Evolutionary conservation across 1,139 yeast genomes (phyloP).

Genomic region (Yamadazyma triangularis): DNA sequence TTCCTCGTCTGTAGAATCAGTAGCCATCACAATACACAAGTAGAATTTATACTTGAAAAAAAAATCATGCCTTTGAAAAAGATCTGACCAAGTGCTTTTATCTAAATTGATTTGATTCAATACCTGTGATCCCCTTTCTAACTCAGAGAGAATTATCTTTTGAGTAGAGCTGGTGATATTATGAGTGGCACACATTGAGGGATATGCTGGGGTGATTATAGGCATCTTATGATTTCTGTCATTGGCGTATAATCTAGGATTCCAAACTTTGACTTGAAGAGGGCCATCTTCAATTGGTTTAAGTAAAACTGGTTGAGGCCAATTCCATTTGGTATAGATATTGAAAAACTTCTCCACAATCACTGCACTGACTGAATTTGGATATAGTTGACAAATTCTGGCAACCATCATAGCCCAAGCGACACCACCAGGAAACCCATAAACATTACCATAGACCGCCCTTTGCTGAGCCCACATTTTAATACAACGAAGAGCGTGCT

Average conservation of each 20-base stretch:
- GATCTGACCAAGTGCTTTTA: slow-evolving; percentile 65
- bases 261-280: slow-evolving; percentile 93
- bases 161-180: slow-evolving; percentile 88
- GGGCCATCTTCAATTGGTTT: slow-evolving; percentile 97
- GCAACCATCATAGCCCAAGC: slow-evolving; percentile 99
- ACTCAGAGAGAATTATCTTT: slow-evolving; percentile 68
- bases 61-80: slow-evolving; percentile 75
- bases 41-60: slow-evolving; percentile 83
- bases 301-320: slow-evolving; percentile 97
- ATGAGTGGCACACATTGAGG: slow-evolving; percentile 99
- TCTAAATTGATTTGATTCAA: slow-evolving; percentile 67
- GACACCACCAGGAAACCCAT: slow-evolving; percentile 99
- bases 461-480: slow-evolving; percentile 96
- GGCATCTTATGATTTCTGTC: slow-evolving; percentile 96
- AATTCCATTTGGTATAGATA: slow-evolving; percentile 84
- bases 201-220: slow-evolving; percentile 98
- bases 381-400: slow-evolving; percentile 91
- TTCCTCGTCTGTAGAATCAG: slow-evolving; percentile 59
- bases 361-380: slow-evolving; percentile 92
- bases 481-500: slow-evolving; percentile 86
- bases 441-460: slow-evolving; percentile 89
- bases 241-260: slow-evolving; percentile 82
- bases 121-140: slow-evolving; percentile 67
- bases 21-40: slow-evolving; percentile 74
- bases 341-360: slow-evolving; percentile 84